Percentiles rank a stretch among this genome's conserved stretches.
phyloP scores from a whole-genome alignment of 2,329 filamentous ascomycete species.

The Neofusicoccum laricinum region DNA sequence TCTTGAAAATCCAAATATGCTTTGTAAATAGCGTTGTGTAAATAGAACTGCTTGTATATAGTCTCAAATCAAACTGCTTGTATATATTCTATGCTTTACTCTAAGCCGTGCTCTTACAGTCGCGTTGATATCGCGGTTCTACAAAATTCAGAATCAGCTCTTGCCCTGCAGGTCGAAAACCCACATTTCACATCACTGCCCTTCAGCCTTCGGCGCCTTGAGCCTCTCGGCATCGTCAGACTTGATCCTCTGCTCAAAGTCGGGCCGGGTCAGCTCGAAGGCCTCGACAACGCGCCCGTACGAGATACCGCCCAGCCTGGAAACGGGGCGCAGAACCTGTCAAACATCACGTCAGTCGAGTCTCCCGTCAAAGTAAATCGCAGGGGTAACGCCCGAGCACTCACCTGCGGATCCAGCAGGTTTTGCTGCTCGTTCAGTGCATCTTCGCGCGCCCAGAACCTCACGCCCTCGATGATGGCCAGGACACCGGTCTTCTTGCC shows the following conservation, averaged over 20 bases:
- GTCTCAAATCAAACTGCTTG: neutral
- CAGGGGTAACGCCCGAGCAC: conserved; percentile 20
- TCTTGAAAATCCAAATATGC: no score
- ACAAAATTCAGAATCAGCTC: neutral
- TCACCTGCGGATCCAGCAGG: conserved; percentile 67
- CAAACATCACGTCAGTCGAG: neutral
- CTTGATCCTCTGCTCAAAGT: conserved; percentile 44
- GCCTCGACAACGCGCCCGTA: conserved; percentile 71
- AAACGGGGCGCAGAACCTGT: conserved; percentile 69
- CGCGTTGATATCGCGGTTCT: neutral
- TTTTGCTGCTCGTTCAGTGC: conserved; percentile 76
- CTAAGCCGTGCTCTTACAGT: neutral
- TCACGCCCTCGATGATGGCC: conserved; percentile 75
- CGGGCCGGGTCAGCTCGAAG: conserved; percentile 66
- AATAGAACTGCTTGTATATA: neutral
- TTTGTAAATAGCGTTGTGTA: neutral
- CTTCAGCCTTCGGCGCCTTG: conserved; percentile 42
- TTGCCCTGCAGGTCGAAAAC: neutral
- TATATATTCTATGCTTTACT: neutral
- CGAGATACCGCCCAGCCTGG: conserved; percentile 79
- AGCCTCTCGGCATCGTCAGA: conserved; percentile 58
- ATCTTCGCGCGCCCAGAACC: conserved; percentile 88
- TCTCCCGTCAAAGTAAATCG: no score
- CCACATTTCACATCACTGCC: neutral
- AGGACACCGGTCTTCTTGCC: conserved; percentile 74